Percentiles rank a stretch among this genome's conserved stretches.
phyloP scores from a whole-genome alignment of 2,329 filamentous ascomycete species.

The Diaporthe citrichinensis region DNA sequence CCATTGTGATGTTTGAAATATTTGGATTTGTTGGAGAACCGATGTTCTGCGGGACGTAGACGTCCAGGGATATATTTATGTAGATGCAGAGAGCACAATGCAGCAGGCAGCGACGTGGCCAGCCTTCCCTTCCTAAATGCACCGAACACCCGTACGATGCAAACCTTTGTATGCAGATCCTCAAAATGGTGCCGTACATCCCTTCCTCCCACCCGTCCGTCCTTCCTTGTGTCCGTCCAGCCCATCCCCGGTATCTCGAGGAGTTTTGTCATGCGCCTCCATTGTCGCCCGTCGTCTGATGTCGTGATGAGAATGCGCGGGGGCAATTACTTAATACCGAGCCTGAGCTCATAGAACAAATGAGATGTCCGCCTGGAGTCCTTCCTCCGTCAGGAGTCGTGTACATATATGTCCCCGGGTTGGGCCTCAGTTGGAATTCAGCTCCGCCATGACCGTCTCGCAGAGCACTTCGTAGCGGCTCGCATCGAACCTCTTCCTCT shows the following conservation, averaged over 20 bases:
- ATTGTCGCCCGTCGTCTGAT: slow-evolving; percentile 1
- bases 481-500: slow-evolving; percentile 68
- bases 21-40: not conserved
- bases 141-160: slow-evolving; percentile 25
- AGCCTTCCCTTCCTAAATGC: not conserved
- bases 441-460: slow-evolving; percentile 66
- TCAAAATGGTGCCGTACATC: not conserved
- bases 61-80: slow-evolving; percentile 4
- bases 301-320: slow-evolving; percentile 14
- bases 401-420: not conserved
- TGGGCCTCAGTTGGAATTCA: slow-evolving; percentile 49
- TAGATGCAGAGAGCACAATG: not conserved
- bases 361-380: not conserved
- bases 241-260: not conserved
- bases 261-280: not conserved
- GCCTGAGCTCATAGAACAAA: not conserved
- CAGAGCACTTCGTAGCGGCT: slow-evolving; percentile 67
- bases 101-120: slow-evolving; percentile 5
- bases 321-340: not conserved
- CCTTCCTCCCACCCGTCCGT: not conserved
- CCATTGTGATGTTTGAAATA: not conserved
- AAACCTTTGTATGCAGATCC: slow-evolving; percentile 19
- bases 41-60: not conserved
- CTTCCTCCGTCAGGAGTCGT: not conserved
- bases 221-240: not conserved